Conservation (phyloP, 2,329 filamentous ascomycete genomes). For the Rhynchosporium secalis region DNA sequence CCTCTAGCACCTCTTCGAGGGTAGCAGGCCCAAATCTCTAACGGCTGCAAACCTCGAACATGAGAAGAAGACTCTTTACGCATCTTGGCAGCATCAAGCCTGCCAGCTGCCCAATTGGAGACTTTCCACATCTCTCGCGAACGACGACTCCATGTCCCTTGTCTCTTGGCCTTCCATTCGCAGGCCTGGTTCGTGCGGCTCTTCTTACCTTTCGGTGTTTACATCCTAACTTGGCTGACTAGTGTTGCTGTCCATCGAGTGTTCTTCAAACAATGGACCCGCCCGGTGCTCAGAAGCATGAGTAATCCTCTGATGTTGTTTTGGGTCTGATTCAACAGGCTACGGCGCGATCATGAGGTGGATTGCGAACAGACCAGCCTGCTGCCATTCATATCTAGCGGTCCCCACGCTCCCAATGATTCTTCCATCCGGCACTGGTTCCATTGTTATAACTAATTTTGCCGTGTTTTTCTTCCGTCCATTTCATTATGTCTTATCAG, state of each 20-base stretch:
- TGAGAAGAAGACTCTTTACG: constrained; percentile 18
- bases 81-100: constrained; percentile 18
- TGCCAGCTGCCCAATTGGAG: constrained; percentile 22
- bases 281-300: constrained; percentile 17
- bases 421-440: constrained; percentile 8
- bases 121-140: constrained; percentile 7
- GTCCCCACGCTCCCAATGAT: constrained; percentile 6
- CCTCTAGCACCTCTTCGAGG: not conserved
- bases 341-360: constrained; percentile 13
- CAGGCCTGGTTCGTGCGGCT: constrained; percentile 19
- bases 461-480: not conserved
- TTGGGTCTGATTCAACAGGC: constrained; percentile 24
- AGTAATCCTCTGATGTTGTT: constrained; percentile 18
- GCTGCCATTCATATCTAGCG: constrained; percentile 15
- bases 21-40: constrained; percentile 9
- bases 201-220: constrained; percentile 18
- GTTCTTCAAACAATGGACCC: constrained; percentile 11
- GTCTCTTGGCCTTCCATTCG: constrained; percentile 26
- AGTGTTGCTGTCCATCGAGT: constrained; percentile 13
- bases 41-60: constrained; percentile 6
- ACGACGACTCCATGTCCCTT: constrained; percentile 19
- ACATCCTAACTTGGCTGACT: constrained; percentile 24
- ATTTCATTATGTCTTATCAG: constrained; percentile 25
- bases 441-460: constrained; percentile 16
- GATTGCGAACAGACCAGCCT: constrained; percentile 4